Base-by-base conservation (phyloP, 208 protist genomes). In the Trypanosoma rangeli region DNA sequence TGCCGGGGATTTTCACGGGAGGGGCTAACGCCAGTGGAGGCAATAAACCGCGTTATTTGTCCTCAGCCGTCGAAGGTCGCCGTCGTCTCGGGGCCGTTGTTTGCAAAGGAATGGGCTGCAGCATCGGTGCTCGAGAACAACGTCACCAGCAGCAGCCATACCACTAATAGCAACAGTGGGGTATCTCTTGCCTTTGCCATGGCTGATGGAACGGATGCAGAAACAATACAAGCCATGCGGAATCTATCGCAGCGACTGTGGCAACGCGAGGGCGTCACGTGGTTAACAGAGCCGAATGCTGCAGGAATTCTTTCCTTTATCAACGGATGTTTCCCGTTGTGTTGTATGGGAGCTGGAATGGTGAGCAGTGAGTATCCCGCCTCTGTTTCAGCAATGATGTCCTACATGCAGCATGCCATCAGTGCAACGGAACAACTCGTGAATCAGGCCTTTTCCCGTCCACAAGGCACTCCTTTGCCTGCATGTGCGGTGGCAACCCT, bases 301-400 rank as follows among this genome's bases (percentile, higher is more conserved):
- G 86, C 82, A 0, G 83, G 69, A 5, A 33, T 93, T 33, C 70
- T 96, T 37, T 76, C 78, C 0, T 49, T 94, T 29, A 73, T 90
- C 10, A 96, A 94, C 49, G 88, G 72, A 26, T 93, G 86, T 65
- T 48, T 70, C 20, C 87, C 83, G 15, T 77, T 96, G 60, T 93
- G 86, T 68, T 62, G 79, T n/a, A 87, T 96, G 59, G 91, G 91
- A 2, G 91, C 87, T 2, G 91, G 91, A 1, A 73, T 96, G 63
- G 88, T 96, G 37, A 93, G 88, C 68, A 92, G 85, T 61, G 85
- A 77, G 28, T 96, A 90, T 73, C 77, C 82, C 15, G 82, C 82
- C 15, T 68, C 69, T 37, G 76, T 89, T 12, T 85, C 79, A 1
- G 82, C 91, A 1, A 73, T 86, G 49, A 81, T 82, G 29, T 77